Evolutionary conservation across 352 stramenopile species (phyloP), one percentile per base, ranked within the genome.

Genomic region (Peronospora farinosa): DNA sequence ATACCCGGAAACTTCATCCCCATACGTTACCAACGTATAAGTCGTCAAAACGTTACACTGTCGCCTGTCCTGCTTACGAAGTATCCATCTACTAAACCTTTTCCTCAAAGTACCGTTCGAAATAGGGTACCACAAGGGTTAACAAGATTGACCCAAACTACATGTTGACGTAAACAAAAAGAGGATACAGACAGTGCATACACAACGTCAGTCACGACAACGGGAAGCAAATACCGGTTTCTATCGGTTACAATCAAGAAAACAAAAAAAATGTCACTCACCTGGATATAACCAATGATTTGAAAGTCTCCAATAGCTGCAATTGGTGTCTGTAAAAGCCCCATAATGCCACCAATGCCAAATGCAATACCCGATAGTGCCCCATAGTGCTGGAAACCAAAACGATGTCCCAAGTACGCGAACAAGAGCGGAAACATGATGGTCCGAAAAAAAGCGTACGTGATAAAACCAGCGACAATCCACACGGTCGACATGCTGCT

Each of bases 361-460:
- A 94, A 92, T 5, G 76, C 69, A 30, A 90, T 82, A 11, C 86
- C 86, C 19, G 74, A 77, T 25, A 94, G 59, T 19, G 86, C 73
- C 11, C 85, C 85, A 58, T 88, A 94, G 60, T 94, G 84, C 46
- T 80, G 72, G 63, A 92, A 94, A 21, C 85, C 85, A 31, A 95
- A 84, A 38, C 65, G 71, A 39, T 87, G 68, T 11, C 80, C 80
- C 16, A 95, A 44, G 23, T 84, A 89, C 39, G 79, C 76, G 54
- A 95, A 95, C 40, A 90, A 67, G 51, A 92, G 63, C 27, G 83
- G 73, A 48, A 88, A 95, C 21, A 94, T 66, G 63, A 89, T 86
- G 41, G 82, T 81, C 37, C 85, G 69, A 52, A 91, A 95, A 25
- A 94, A 67, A 3, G 78, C 69, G 57, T 95, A 94, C 3, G 73